Evolutionary conservation across 108 stramenopile species (phyloP).

Genomic region (Skeletonema menzelii): DNA sequence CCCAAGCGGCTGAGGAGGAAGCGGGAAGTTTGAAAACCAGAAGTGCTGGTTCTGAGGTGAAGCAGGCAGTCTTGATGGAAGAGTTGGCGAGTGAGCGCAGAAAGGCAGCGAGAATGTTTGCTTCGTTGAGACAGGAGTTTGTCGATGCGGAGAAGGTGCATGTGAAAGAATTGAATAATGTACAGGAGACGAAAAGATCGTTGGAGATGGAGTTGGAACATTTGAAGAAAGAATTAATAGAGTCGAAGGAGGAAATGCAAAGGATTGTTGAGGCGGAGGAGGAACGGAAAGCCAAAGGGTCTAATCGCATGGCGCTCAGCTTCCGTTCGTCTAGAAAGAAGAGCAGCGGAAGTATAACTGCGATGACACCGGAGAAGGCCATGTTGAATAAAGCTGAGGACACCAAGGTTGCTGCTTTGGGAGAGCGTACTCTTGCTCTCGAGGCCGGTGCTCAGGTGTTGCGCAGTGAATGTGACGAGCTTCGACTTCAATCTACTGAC

Average conservation of each 20-base stretch:
- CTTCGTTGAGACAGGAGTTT: slow-evolving; percentile 41
- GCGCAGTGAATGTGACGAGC: slow-evolving; percentile 49
- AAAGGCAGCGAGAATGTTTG: slow-evolving; percentile 43
- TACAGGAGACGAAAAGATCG: slow-evolving; percentile 40
- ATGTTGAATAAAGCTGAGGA: neutral
- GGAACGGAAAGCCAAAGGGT: slow-evolving; percentile 20
- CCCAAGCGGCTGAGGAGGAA: slow-evolving; percentile 75
- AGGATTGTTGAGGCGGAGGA: slow-evolving; percentile 31
- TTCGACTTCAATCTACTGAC: slow-evolving; percentile 48
- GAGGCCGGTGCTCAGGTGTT: neutral
- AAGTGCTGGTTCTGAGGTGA: slow-evolving; percentile 82
- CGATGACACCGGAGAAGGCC: neutral
- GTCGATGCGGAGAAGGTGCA: slow-evolving; percentile 37
- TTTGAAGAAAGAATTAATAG: slow-evolving; percentile 21
- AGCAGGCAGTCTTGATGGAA: slow-evolving; percentile 67
- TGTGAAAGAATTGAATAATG: slow-evolving; percentile 30
- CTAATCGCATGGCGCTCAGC: slow-evolving; percentile 23
- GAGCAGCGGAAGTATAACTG: neutral
- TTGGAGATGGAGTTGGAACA: slow-evolving; percentile 60
- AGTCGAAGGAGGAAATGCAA: slow-evolving; percentile 24
- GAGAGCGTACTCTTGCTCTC: neutral
- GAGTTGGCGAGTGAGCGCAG: slow-evolving; percentile 61
- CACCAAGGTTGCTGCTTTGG: neutral
- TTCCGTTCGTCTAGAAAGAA: slow-evolving; percentile 12
- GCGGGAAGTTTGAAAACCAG: slow-evolving; percentile 78